A percentile compares a stretch with the other conserved stretches of the same genome.
Conservation (phyloP, 2,329 filamentous ascomycete species). For the Stagonosporopsis rhizophila region DNA sequence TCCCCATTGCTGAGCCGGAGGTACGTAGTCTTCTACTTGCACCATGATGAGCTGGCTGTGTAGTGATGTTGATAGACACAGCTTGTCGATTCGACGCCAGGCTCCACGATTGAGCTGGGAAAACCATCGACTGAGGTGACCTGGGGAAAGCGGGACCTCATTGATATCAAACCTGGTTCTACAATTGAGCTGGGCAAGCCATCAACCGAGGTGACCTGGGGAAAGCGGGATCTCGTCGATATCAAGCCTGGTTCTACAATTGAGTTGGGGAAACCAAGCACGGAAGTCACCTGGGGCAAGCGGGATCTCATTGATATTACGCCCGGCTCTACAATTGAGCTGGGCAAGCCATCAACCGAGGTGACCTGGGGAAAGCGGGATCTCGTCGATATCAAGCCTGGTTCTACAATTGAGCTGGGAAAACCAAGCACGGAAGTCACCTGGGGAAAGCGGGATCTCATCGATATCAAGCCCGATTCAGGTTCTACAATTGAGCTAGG, state of each 20-base stretch:
- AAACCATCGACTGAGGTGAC: slow-evolving; percentile 21
- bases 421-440: no score
- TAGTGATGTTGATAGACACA: neutral
- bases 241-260: slow-evolving; percentile 15
- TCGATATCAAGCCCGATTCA: no score
- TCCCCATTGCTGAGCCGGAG: neutral
- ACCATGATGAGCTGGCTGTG: neutral
- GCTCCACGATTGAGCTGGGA: slow-evolving; percentile 14
- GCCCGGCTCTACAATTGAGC: slow-evolving; percentile 14
- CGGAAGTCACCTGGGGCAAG: slow-evolving; percentile 31
- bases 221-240: slow-evolving; percentile 2
- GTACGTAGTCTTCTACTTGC: neutral
- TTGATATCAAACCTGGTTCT: neutral
- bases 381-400: neutral
- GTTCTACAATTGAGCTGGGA: no score
- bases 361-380: slow-evolving; percentile 27
- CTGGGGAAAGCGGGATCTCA: no score
- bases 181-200: slow-evolving; percentile 27
- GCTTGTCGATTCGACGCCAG: slow-evolving; percentile 4
- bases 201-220: slow-evolving; percentile 28
- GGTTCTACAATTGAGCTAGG: slow-evolving; percentile 19
- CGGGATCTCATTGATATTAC: neutral
- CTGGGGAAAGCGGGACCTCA: slow-evolving; percentile 27
- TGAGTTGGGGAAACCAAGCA: slow-evolving; percentile 19
- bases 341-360: slow-evolving; percentile 26